Evolutionary conservation across 768 basidiomycete genomes (phyloP).

Genomic region (Gloeostereum incarnatum): DNA sequence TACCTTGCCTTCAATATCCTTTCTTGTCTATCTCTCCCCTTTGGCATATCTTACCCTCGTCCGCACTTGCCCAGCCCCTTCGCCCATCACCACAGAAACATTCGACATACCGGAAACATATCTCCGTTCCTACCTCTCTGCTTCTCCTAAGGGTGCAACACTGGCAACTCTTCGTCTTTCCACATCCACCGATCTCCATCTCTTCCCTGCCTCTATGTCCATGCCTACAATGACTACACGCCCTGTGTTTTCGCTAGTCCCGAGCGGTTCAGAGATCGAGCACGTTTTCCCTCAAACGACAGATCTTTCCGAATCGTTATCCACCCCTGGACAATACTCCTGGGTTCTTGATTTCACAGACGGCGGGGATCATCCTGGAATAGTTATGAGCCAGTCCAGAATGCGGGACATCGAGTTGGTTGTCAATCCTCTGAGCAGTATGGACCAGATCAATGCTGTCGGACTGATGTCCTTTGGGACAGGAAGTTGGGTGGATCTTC

Average conservation of each 20-base stretch:
- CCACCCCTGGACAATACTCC: constrained; percentile 21
- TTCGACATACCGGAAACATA: constrained; percentile 46
- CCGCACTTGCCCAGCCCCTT: constrained; percentile 19
- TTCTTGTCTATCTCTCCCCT: constrained; percentile 65
- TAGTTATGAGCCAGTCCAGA: constrained; percentile 66
- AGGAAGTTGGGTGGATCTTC: constrained; percentile 57
- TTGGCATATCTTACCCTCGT: constrained; percentile 56
- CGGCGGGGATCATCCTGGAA: constrained; percentile 38
- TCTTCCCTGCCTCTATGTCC: constrained; percentile 33
- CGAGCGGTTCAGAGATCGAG: constrained; percentile 35
- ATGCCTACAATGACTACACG: constrained; percentile 35
- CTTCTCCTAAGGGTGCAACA: constrained; percentile 36
- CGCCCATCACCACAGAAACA: too few species aligned
- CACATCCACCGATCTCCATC: constrained; percentile 21
- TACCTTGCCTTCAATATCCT: constrained; percentile 56
- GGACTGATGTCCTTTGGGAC: constrained; percentile 36
- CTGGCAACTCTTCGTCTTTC: constrained; percentile 43
- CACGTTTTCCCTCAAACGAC: constrained; percentile 38
- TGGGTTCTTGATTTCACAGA: constrained; percentile 74
- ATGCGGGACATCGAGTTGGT: constrained; percentile 67
- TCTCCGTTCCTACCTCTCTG: constrained; percentile 36
- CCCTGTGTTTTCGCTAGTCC: constrained; percentile 45
- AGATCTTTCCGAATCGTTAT: constrained; percentile 19
- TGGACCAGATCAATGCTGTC: constrained; percentile 30
- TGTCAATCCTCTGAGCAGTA: constrained; percentile 44